Evolutionary conservation across 768 basidiomycete species (phyloP).

Genomic region (Naganishia vishniacii): DNA sequence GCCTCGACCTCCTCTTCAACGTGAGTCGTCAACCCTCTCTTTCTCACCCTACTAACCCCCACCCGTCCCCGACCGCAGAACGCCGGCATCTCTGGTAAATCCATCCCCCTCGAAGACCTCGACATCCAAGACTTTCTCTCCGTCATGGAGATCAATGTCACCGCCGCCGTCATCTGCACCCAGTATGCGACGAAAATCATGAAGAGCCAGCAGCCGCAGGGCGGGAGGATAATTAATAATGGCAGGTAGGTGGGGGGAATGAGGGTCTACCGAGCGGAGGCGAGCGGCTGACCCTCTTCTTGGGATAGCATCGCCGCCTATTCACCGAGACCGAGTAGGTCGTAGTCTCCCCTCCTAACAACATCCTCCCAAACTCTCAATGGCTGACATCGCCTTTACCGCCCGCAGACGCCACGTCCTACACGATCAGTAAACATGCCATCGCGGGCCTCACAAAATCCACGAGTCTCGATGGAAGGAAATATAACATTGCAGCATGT

Average conservation of each 20-base stretch:
- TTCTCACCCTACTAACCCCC: not conserved
- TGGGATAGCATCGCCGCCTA: constrained; percentile 43
- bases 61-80: constrained; percentile 54
- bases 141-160: constrained; percentile 66
- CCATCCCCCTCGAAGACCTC: constrained; percentile 59
- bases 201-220: constrained; percentile 66
- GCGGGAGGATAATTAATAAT: constrained; percentile 81
- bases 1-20: constrained; percentile 67
- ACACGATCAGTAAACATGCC: constrained; percentile 75
- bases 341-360: too few relatives aligned
- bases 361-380: too few relatives aligned
- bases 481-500: constrained; percentile 66
- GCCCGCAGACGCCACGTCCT: constrained; percentile 52
- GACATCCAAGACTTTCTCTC: constrained; percentile 49
- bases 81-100: constrained; percentile 60
- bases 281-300: not conserved
- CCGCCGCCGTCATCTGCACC: constrained; percentile 69
- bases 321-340: constrained; percentile 46
- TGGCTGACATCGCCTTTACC: not conserved
- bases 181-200: constrained; percentile 68
- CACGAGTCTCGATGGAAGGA: constrained; percentile 69
- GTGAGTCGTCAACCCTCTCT: constrained; percentile 49
- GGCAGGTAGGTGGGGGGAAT: constrained; percentile 52
- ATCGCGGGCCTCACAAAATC: constrained; percentile 70
- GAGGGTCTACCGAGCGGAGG: too few relatives aligned